Evolutionary conservation across 495 filamentous ascomycete genomes (phyloP).

Genomic region (Lineolata rhizophorae): DNA sequence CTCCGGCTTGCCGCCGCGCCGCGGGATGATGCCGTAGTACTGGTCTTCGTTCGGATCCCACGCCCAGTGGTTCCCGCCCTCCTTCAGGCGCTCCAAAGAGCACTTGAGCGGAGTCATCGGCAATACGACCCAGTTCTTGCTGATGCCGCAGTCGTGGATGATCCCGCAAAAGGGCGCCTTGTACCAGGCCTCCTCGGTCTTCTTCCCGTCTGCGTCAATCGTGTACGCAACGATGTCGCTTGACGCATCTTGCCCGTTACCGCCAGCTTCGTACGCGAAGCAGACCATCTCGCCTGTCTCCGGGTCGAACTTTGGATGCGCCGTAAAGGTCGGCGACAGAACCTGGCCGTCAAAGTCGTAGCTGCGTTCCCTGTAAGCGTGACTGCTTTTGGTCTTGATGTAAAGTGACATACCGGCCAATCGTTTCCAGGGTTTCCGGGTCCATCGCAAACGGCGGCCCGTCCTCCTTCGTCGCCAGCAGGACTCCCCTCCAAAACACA

Average conservation of each 20-base stretch:
- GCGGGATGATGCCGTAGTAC: conserved; percentile 27
- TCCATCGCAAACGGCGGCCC: conserved; percentile 33
- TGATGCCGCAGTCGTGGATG: conserved; percentile 34
- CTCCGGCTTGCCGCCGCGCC: conserved; percentile 13
- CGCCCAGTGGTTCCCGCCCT: conserved; percentile 31
- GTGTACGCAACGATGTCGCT: conserved; percentile 30
- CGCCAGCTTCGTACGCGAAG: conserved; percentile 31
- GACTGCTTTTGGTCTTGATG: too few relatives aligned
- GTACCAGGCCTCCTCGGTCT: conserved; percentile 25
- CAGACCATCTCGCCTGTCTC: conserved; percentile 14
- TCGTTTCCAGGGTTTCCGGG: conserved; percentile 30
- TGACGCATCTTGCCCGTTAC: conserved; percentile 21
- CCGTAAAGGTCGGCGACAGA: conserved; percentile 1
- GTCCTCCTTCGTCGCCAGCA: conserved; percentile 34
- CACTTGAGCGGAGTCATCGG: conserved; percentile 27
- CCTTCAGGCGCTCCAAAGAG: conserved; percentile 28
- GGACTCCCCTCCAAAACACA: conserved; percentile 26
- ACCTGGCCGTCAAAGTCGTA: conserved; percentile 19
- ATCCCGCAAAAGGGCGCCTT: conserved; percentile 29
- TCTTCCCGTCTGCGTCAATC: conserved; percentile 20
- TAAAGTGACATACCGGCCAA: too few relatives aligned
- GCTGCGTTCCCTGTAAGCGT: too few relatives aligned
- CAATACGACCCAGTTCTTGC: conserved; percentile 29
- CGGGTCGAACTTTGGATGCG: conserved; percentile 3
- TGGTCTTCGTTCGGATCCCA: conserved; percentile 31